phyloP scores from a whole-genome alignment of 441 rosid genomes.

The Geranium incanum region DNA sequence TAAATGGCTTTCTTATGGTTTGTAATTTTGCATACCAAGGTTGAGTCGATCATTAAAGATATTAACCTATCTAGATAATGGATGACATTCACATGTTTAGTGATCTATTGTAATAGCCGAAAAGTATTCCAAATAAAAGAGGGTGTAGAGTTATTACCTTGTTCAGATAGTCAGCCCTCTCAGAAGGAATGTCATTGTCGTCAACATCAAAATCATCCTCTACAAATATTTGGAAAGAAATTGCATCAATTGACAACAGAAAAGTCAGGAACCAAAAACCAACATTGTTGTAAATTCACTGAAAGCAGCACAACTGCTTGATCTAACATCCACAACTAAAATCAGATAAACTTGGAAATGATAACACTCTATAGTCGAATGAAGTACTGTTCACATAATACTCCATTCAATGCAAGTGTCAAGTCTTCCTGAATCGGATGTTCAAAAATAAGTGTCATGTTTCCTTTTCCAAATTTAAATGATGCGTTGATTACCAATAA shows the following conservation, averaged over 20 bases:
- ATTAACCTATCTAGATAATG: no score
- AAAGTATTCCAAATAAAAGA: not conserved
- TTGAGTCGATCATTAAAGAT: not conserved
- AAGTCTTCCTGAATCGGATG: no score
- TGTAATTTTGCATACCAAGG: not conserved
- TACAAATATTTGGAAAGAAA: constrained; percentile 21
- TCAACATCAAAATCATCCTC: constrained; percentile 44
- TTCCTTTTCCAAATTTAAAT: not conserved
- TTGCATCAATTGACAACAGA: constrained; percentile 10
- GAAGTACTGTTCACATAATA: not conserved
- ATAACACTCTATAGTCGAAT: not conserved
- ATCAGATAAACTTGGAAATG: no score
- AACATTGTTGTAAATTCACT: no score
- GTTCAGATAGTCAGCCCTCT: constrained; percentile 27
- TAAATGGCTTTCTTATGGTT: not conserved
- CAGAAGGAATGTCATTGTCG: constrained; percentile 25
- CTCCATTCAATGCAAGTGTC: no score
- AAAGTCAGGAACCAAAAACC: no score
- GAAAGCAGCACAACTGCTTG: no score
- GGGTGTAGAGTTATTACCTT: constrained; percentile 26
- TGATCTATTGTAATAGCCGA: not conserved
- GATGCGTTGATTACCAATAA: no score
- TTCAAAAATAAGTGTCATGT: no score
- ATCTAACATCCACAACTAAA: no score
- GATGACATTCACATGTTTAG: not conserved